Conservation (phyloP, 768 basidiomycete species). For the Collybia sp. region DNA sequence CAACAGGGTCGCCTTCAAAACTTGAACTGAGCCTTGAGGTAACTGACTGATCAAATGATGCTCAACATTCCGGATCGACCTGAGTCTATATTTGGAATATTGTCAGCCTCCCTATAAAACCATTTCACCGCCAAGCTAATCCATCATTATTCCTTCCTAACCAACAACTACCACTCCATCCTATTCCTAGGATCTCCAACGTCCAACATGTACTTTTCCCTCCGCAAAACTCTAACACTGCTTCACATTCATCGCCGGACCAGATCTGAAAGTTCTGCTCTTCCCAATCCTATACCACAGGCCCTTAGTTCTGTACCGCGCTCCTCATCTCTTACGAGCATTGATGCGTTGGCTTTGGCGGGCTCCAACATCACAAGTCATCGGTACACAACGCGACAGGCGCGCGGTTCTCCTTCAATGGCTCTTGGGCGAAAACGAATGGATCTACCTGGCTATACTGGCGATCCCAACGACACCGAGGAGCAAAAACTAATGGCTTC, state of each 20-base stretch:
- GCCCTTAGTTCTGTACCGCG: neutral
- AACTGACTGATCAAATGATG: too few species aligned
- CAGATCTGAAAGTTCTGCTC: conserved; percentile 1
- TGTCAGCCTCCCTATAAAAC: too few species aligned
- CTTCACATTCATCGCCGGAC: conserved; percentile 7
- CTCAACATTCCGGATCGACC: too few species aligned
- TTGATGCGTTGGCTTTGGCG: conserved; percentile 2
- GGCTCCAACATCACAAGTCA: neutral
- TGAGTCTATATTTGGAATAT: too few species aligned
- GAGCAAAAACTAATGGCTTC: neutral
- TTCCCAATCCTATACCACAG: neutral
- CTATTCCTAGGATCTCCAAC: neutral
- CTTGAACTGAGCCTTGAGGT: too few species aligned
- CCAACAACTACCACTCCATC: neutral
- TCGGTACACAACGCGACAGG: neutral
- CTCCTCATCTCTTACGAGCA: conserved; percentile 7
- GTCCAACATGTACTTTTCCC: conserved; percentile 10
- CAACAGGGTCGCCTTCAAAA: too few species aligned
- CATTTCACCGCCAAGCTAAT: too few species aligned
- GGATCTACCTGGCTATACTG: neutral
- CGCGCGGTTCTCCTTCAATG: neutral
- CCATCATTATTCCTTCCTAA: too few species aligned
- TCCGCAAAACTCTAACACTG: conserved; percentile 10
- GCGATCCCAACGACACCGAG: neutral
- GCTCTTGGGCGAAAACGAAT: neutral